Conservation (phyloP, 495 filamentous ascomycete species). For the Pseudomonodictys pantanalensis region DNA sequence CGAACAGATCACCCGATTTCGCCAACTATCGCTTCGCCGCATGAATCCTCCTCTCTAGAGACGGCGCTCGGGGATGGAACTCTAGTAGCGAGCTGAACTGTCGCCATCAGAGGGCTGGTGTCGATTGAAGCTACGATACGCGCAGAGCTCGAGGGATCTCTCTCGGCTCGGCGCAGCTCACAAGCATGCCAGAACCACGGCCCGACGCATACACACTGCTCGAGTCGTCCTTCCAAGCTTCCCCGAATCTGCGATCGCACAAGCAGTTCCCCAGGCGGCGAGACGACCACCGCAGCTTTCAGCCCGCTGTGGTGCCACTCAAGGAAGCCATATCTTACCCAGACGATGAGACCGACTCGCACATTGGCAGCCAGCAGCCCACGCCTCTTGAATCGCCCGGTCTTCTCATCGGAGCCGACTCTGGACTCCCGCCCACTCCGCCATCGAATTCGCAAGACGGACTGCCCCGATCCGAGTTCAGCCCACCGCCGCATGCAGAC, state of each 20-base stretch:
- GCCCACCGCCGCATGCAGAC: conserved; percentile 25
- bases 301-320: conserved; percentile 18
- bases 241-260: conserved; percentile 15
- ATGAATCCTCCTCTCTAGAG: neutral
- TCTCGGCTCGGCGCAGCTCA: neutral
- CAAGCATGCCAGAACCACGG: conserved; percentile 17
- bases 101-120: too few species aligned
- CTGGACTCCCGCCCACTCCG: conserved; percentile 31
- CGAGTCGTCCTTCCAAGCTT: conserved; percentile 20
- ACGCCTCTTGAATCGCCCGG: conserved; percentile 21
- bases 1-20: neutral
- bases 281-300: conserved; percentile 13
- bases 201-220: conserved; percentile 19
- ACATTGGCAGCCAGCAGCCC: conserved; percentile 2
- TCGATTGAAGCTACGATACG: too few species aligned
- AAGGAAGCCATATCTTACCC: conserved; percentile 2
- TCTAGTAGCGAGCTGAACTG: too few species aligned
- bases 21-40: neutral
- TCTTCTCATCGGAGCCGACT: conserved; percentile 18
- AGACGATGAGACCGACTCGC: conserved; percentile 22
- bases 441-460: conserved; percentile 28
- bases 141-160: neutral
- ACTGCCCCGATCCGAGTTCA: conserved; percentile 8
- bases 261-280: conserved; percentile 15
- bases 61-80: conserved; percentile 3